Evolutionary conservation across 2,329 filamentous ascomycete species (phyloP), one percentile per base, ranked within the genome.

Genomic region (Beauveria medogensis): DNA sequence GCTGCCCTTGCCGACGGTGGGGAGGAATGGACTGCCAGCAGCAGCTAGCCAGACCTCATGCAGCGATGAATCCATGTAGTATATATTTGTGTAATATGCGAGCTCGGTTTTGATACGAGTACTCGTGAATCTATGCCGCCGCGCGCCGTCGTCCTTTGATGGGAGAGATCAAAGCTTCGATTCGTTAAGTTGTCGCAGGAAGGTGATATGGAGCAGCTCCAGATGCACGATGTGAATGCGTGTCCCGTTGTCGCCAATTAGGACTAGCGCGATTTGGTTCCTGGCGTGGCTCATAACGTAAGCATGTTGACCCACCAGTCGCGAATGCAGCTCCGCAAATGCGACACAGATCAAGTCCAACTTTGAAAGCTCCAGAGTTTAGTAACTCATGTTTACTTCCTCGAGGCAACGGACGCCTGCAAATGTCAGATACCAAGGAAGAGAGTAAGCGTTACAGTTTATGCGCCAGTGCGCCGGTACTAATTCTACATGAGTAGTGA

Each of bases 21-120:
- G 92, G 68, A 87, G 77, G 79, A 94, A 97, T 65, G 92, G 91
- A 79, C 86, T 90, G 82, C 86, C 85, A 76, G 90, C 85, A 79
- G 92, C 90, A 82, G 91, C 90, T 82, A 95, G 89, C 93, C 93
- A 97, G 79, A 96, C 83, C 75, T 94, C 86, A 77, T 88, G 86
- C 76, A 96, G 80, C 81, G 90, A 91, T 71, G 86, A 84, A 84
- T 89, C 87, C 87, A 90, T 90, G 79, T 80, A 81, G 72, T 64
- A 62, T 47, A 60, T 47, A 3, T 54, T 24, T 46, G 40, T 52
- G 9, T 40, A 14, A 6, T 28, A n/a, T 44, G 10, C 48, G 57
- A 59, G 26, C 50, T 53, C 48, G 37, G 18, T 37, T 46, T 37
- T 2, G 18, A 14, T 5, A 47, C 57, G 41, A 47, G 41, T n/a